Evolutionary conservation across 345 rosid species (phyloP).

Genomic region (Gossypium stocksii): DNA sequence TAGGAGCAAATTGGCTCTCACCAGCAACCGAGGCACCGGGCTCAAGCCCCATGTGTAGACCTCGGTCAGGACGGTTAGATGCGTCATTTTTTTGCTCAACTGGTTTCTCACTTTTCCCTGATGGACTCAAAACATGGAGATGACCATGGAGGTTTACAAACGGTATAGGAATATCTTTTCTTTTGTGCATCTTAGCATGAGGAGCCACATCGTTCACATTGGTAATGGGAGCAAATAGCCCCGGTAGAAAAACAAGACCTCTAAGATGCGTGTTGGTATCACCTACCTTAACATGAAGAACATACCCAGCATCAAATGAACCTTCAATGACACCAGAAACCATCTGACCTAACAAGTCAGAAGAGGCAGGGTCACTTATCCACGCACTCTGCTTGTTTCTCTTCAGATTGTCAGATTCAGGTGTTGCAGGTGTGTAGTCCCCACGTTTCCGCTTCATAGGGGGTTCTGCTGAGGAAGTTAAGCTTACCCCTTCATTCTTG

Average conservation of each 20-base stretch:
- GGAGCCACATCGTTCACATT: slow-evolving; percentile 68
- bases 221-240: slow-evolving; percentile 41
- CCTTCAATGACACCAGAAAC: slow-evolving; percentile 63
- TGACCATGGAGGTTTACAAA: slow-evolving; percentile 21
- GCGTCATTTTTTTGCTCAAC: slow-evolving; percentile 18
- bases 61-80: slow-evolving; percentile 23
- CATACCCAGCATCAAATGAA: slow-evolving; percentile 61
- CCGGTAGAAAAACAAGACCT: slow-evolving; percentile 53
- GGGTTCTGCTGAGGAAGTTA: slow-evolving; percentile 6
- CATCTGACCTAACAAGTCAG: slow-evolving; percentile 44
- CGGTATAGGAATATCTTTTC: slow-evolving; percentile 43
- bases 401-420: slow-evolving; percentile 22
- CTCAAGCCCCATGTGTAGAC: slow-evolving; percentile 20
- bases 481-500: slow-evolving; percentile 11
- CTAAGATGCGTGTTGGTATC: slow-evolving; percentile 43
- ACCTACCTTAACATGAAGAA: slow-evolving; percentile 49
- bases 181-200: slow-evolving; percentile 42
- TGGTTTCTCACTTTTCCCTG: slow-evolving; percentile 30
- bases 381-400: slow-evolving; percentile 25
- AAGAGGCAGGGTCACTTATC: slow-evolving; percentile 17
- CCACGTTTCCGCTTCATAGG: slow-evolving; percentile 14
- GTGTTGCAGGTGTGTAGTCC: slow-evolving; percentile 15
- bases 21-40: slow-evolving; percentile 18
- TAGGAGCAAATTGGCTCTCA: slow-evolving; percentile 30
- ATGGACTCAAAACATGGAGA: slow-evolving; percentile 16